A percentile compares a stretch with the other conserved stretches of the same genome.
Conservation (phyloP, 305 asterid genomes). For the Fraxinus velutina region DNA sequence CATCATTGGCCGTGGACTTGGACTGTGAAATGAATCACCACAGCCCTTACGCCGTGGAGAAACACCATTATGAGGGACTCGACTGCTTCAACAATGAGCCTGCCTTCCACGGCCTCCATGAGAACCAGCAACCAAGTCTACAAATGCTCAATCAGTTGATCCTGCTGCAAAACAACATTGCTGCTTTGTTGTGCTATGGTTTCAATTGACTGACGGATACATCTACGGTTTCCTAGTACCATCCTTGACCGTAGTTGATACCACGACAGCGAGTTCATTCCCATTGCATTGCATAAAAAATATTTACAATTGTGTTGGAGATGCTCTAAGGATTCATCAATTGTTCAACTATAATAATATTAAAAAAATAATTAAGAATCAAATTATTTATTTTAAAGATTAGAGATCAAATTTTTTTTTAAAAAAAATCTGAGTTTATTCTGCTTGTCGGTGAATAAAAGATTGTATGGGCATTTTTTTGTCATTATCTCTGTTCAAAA, state of each 20-base stretch:
- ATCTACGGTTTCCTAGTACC: background rate
- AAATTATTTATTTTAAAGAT: too few species aligned
- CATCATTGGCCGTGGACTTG: too few species aligned
- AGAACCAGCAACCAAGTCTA: background rate
- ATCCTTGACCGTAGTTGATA: background rate
- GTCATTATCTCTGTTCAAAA: background rate
- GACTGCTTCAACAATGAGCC: background rate
- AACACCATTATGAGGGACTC: background rate
- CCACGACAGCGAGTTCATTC: background rate
- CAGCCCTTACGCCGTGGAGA: background rate
- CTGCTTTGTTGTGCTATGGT: background rate
- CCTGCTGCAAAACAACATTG: background rate
- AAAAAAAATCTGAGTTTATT: background rate
- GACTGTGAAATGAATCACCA: background rate
- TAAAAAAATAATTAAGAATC: background rate
- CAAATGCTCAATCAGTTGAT: background rate
- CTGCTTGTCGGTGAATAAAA: background rate
- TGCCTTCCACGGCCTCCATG: background rate
- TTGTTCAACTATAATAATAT: background rate
- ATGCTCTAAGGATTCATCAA: background rate
- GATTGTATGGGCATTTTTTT: background rate
- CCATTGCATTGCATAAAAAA: background rate
- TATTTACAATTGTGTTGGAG: background rate
- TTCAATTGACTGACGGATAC: background rate
- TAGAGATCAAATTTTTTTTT: background rate